Base-by-base conservation (phyloP, 768 basidiomycete species). In the Podaxis pistillaris region DNA sequence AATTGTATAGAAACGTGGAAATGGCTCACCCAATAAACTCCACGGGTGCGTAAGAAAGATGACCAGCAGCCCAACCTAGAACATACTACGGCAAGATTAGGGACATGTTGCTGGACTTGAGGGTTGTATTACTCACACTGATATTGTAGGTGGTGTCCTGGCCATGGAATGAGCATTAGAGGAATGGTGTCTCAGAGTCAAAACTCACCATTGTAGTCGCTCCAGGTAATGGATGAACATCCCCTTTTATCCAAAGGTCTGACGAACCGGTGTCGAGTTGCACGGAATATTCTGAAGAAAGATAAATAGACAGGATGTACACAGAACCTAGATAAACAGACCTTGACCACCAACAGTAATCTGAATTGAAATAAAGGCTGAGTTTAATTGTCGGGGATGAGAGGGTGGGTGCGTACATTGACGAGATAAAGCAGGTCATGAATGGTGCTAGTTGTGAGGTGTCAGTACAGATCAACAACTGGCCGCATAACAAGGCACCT, bases 261-360 rank as follows among this genome's bases (percentile, higher is more conserved):
- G 84, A 89, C 9, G 91, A 93, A 64, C 93, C 93, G 1, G 91
- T 93, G 74, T 94, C 93, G 53, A 94, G 76, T 72, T 94, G 93
- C 13, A 93, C 83, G 54, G 81, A 75, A 72, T 88, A 91, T 15
- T 79, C 91, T 93, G 65, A 1, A 51, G 28, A 30, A 65, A 47
- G 30, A 56, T 33, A 24, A 56, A 57, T 37, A 28, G 44, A 38
- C 19, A 26, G 49, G 50, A 26, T 11, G 33, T 30, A 7, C 30
- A n/a, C 19, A 57, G 30, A 24, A 17, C 19, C 40, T 17, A 9
- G 38, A 24, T 46, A n/a, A 22, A 74, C 83, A 65, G 54, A 92
- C 90, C 76, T 62, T 70, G 74, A 57, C 82, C 84, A 63, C 83
- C 92, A 53, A 93, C 74, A 59, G 86, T 86, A 66, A 93, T 76